A percentile compares a stretch with the other conserved stretches of the same genome.
Conservation (phyloP, 768 basidiomycete genomes). For the Suillus subluteus region DNA sequence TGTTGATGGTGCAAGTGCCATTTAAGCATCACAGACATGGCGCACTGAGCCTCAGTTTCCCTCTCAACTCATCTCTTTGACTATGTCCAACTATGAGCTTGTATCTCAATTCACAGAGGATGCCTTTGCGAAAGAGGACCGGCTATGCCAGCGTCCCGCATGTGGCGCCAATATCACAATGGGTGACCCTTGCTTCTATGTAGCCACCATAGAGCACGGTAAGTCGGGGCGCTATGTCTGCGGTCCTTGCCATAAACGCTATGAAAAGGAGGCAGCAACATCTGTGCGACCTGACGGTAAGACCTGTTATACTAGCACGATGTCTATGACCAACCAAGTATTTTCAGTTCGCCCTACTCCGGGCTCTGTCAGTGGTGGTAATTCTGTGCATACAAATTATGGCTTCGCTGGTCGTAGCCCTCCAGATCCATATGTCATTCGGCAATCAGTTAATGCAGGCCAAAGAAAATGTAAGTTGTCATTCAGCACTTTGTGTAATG, state of each 20-base stretch:
- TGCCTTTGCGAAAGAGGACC: background rate
- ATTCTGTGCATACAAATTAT: too few relatives aligned
- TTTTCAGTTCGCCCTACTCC: background rate
- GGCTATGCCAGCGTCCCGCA: background rate
- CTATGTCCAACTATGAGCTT: too few relatives aligned
- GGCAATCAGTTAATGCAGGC: background rate
- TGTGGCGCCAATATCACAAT: background rate
- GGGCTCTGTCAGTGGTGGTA: background rate
- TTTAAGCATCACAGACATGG: too few relatives aligned
- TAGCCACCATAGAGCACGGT: background rate
- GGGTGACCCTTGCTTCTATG: background rate
- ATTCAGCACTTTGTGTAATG: background rate
- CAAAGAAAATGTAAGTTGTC: background rate
- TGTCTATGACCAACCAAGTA: background rate
- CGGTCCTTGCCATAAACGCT: background rate
- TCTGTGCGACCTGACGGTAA: background rate
- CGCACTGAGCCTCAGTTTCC: too few relatives aligned
- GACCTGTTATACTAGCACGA: background rate
- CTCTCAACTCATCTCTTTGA: too few relatives aligned
- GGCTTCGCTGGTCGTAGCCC: too few relatives aligned
- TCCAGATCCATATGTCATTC: background rate
- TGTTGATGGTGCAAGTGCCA: too few relatives aligned
- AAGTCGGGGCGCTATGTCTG: background rate
- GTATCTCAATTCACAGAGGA: too few relatives aligned
- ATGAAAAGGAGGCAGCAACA: background rate